A percentile compares a stretch with the other conserved stretches of the same genome.
Evolutionary conservation across 495 filamentous ascomycete species (phyloP).

Genomic region (Trichoderma erinaceum): DNA sequence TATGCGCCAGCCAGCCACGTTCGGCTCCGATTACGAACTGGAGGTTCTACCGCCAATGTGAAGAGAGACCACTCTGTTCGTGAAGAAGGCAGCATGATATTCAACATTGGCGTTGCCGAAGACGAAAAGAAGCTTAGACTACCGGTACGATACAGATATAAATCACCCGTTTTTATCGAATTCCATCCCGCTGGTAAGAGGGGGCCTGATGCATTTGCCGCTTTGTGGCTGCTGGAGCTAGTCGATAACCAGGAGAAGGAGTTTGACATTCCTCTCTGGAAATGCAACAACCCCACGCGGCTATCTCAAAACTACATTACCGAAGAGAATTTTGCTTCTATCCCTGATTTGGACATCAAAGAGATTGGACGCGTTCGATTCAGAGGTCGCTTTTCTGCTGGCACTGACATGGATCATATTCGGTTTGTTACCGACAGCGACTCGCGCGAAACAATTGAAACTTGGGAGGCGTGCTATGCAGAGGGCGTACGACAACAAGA

Average conservation of each 20-base stretch:
- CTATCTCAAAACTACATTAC: constrained; percentile 90
- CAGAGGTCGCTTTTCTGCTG: constrained; percentile 73
- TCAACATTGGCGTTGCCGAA: constrained; percentile 50
- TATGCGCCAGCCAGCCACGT: constrained; percentile 60
- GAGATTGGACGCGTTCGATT: constrained; percentile 80
- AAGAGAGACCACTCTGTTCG: constrained; percentile 49
- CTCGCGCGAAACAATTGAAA: constrained; percentile 85
- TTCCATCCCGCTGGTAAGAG: constrained; percentile 66
- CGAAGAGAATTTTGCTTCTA: constrained; percentile 55
- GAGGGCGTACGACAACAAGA: constrained; percentile 70
- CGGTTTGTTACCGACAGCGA: constrained; percentile 81
- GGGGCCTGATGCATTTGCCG: constrained; percentile 63
- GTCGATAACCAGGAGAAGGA: constrained; percentile 67
- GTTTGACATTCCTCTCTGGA: constrained; percentile 84
- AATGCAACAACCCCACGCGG: constrained; percentile 61
- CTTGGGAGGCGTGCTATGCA: constrained; percentile 81
- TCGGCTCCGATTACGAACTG: constrained; percentile 76
- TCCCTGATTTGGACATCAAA: constrained; percentile 60
- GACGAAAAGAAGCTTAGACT: constrained; percentile 56
- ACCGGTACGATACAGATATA: constrained; percentile 83
- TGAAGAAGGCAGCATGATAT: constrained; percentile 52
- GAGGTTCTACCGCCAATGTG: constrained; percentile 73
- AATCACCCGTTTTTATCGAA: constrained; percentile 82
- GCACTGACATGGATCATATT: constrained; percentile 82
- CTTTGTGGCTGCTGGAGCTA: constrained; percentile 80